phyloP scores from a whole-genome alignment of 2,329 filamentous ascomycete species.

The Venturiaceae sp. region DNA sequence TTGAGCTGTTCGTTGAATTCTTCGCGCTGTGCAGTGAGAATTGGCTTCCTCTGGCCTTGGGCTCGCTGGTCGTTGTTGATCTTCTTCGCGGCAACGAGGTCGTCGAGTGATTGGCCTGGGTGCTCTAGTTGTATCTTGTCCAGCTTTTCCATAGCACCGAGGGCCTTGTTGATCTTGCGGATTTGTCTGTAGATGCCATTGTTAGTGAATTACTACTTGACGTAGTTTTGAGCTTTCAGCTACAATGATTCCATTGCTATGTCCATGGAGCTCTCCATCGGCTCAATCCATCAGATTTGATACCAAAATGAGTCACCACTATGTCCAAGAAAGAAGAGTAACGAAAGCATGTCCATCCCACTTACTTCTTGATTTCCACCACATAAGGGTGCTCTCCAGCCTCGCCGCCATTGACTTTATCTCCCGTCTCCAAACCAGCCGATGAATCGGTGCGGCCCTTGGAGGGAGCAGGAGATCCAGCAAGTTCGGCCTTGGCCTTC shows the following conservation, averaged over 20 bases:
- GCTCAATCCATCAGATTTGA: neutral
- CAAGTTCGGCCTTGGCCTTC: slow-evolving; percentile 35
- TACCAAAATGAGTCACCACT: neutral
- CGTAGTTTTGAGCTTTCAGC: neutral
- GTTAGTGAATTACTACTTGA: neutral
- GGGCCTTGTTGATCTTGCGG: slow-evolving; percentile 88
- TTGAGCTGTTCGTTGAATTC: slow-evolving; percentile 65
- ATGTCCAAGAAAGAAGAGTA: neutral
- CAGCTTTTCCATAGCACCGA: slow-evolving; percentile 67
- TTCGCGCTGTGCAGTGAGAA: slow-evolving; percentile 55
- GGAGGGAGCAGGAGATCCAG: slow-evolving; percentile 22
- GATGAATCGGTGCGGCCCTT: slow-evolving; percentile 17
- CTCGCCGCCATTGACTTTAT: slow-evolving; percentile 45
- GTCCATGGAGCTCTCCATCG: neutral
- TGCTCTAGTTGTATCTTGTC: slow-evolving; percentile 61
- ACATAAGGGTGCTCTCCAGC: slow-evolving; percentile 68
- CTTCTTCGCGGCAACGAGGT: slow-evolving; percentile 59
- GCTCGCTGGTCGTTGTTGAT: slow-evolving; percentile 76
- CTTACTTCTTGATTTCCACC: slow-evolving; percentile 81
- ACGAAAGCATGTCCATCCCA: neutral
- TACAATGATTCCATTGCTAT: neutral
- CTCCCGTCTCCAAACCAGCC: slow-evolving; percentile 14
- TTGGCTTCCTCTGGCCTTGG: slow-evolving; percentile 67
- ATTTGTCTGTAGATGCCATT: slow-evolving; percentile 55
- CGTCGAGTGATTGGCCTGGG: slow-evolving; percentile 60